Evolutionary conservation across 169 alveolate species (phyloP), one percentile per base, ranked within the genome.

Genomic region (Plasmodium adleri): DNA sequence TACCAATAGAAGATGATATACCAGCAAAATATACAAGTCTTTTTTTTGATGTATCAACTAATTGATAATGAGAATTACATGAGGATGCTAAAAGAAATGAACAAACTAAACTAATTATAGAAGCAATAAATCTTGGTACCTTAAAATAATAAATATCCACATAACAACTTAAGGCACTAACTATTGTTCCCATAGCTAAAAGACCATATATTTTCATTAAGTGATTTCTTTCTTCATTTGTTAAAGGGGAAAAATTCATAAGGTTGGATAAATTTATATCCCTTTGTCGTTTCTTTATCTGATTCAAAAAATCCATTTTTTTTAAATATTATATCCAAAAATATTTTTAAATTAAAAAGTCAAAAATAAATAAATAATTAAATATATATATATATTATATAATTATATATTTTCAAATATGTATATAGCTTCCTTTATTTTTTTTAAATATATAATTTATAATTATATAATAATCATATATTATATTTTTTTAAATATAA

Each of bases 121-220:
- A 80, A 20, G 90, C 90, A 54, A 80, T 17, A 80, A 80, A 80
- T 80, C 83, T 80, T 60, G 90, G 90, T 32, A 80, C 43, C 56
- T 67, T 80, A 17, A 80, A 22, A 80, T 54, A 67, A 67, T 67
- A 20, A 15, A 80, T 67, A 60, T 80, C 90, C 50, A 80, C 26
- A 67, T 80, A 80, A 64, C 90, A 80, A 56, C 90, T 80, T 45
- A 80, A 24, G 9, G 83, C 90, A 43, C 83, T 80, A 9, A 80
- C 43, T 59, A 80, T 80, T 15, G 90, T 80, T 20, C 90, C 90
- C 9, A 80, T 22, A n/a, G 90, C 90, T 54, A 80, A 60, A n/a
- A 80, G 80, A 9, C 90, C 83, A 64, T 80, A 80, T 80, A 80
- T 68, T 68, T 68, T 80, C 3, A 80, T 80, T 80, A 80, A 80